phyloP scores from a whole-genome alignment of 2,329 filamentous ascomycete genomes.

The Calycina herbarum region DNA sequence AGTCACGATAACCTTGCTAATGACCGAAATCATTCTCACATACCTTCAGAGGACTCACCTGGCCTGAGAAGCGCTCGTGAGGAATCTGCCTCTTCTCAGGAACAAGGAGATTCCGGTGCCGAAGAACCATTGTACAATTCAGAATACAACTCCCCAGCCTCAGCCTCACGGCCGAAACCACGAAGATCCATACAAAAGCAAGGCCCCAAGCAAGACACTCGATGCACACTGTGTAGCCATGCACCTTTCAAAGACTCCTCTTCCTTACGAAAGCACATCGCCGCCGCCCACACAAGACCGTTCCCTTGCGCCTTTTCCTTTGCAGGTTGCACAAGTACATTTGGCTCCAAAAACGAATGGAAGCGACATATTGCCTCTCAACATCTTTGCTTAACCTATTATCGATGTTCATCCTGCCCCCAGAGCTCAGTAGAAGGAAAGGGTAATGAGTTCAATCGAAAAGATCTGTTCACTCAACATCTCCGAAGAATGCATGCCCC shows the following conservation, averaged over 20 bases:
- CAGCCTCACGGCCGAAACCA: conserved; percentile 34
- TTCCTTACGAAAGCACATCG: conserved; percentile 65
- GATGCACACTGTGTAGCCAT: conserved; percentile 62
- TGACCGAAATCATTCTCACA: conserved; percentile 37
- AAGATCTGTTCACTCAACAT: conserved; percentile 94
- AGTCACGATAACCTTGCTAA: conserved; percentile 46
- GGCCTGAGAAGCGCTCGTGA: conserved; percentile 41
- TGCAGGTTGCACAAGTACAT: conserved; percentile 80
- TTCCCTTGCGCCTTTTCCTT: conserved; percentile 86
- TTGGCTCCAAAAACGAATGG: conserved; percentile 96
- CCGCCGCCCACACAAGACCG: conserved; percentile 66
- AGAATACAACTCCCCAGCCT: conserved; percentile 37
- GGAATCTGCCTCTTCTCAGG: conserved; percentile 44
- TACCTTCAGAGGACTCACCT: conserved; percentile 36
- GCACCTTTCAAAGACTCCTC: conserved; percentile 67
- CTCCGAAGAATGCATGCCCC: conserved; percentile 89
- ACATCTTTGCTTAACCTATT: conserved; percentile 72
- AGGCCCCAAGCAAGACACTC: conserved; percentile 58
- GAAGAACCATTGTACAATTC: conserved; percentile 43
- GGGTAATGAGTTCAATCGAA: conserved; percentile 81
- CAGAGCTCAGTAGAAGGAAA: conserved; percentile 55
- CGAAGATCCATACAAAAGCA: conserved; percentile 38
- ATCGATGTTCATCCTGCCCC: conserved; percentile 63
- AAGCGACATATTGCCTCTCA: conserved; percentile 92
- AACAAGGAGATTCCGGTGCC: conserved; percentile 41